Percentiles rank a stretch among this genome's conserved stretches.
These are phyloP conservation scores for Oldenlandia corymbosa DNA, from an alignment of 257 asterid genomes.

Conservation along the genomic window DNA sequence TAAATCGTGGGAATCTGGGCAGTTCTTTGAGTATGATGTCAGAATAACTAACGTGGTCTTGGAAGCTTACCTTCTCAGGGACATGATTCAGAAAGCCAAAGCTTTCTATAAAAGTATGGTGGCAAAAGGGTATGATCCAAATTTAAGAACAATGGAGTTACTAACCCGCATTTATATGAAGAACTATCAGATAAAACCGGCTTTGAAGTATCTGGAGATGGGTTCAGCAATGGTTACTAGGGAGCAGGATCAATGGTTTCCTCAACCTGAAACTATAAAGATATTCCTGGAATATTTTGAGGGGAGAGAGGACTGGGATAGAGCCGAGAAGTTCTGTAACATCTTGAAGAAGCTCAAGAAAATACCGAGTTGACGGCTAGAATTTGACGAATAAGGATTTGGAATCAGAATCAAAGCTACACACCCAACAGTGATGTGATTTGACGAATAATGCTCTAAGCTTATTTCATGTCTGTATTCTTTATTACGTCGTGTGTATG, in stretches of 20 bases:
- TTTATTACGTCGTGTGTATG: no score
- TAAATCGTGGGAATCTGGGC: conserved; percentile 53
- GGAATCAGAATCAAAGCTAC: no score
- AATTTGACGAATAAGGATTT: no score
- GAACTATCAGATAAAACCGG: conserved; percentile 43
- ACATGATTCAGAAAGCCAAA: conserved; percentile 61
- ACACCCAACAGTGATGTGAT: no score
- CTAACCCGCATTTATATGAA: conserved; percentile 38
- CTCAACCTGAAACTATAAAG: conserved; percentile 44
- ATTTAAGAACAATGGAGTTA: conserved; percentile 39
- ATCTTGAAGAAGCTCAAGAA: conserved; percentile 60
- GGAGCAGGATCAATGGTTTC: conserved; percentile 37
- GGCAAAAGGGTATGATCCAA: conserved; percentile 30
- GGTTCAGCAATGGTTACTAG: conserved; percentile 33
- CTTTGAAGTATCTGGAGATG: conserved; percentile 55
- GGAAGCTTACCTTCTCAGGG: conserved; percentile 41
- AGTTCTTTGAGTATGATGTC: conserved; percentile 36
- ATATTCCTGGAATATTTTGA: conserved; percentile 42
- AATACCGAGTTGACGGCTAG: no score
- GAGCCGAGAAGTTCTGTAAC: conserved; percentile 42
- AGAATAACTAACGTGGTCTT: conserved; percentile 60
- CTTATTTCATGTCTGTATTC: no score
- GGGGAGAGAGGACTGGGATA: conserved; percentile 37
- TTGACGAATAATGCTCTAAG: no score
- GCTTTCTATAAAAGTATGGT: conserved; percentile 32